Base-by-base conservation (phyloP, 2,329 filamentous ascomycete species). In the Pseudonectria buxi region DNA sequence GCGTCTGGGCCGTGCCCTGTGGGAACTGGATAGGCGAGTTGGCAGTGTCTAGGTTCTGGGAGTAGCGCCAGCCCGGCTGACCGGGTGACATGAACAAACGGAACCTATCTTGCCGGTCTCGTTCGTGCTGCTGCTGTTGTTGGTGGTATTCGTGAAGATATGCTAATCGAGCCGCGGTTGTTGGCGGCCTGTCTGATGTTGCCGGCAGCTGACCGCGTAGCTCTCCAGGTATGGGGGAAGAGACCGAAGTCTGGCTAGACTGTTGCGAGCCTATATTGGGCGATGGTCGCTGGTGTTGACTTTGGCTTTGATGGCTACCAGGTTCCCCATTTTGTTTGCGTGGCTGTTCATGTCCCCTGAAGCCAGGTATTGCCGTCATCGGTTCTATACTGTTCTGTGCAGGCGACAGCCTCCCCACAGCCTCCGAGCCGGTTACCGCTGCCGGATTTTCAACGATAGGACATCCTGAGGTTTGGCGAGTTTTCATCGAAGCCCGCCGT, bases 21-120 rank as follows among this genome's bases (percentile, higher is more conserved):
- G 46, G 39, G 27, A 49, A 48, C 13, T 49, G 45, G 11, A 38
- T 15, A 14, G 34, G 24, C 6, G 35, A 33, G 26, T 27, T 41
- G 14, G 43, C 22, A 7, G 22, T 33, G 10, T 28, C 32, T 24
- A 34, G 42, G 29, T 28, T 34, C 22, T 33, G 41, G 14, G 41
- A 33, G 29, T 49, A 44, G n/a, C 36, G 35, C 7, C 32, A 26
- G 7, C 28, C 31, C 4, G 40, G 13, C 22, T 32, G 40, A 10
- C 37, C 27, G 2, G 37, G 14, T 16, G 46, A 43, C 2, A 40
- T 35, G 15, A 46, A 36, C 14, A 50, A 45, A 7, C 32, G 44
- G 9, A 47, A 22, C 24, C 47, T 29, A 12, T 51, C 49, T 22
- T 41, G 43, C 18, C 47, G 45, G 24, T 44, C 45, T 2, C 25